phyloP scores from a whole-genome alignment of 768 basidiomycete species.

The Floccularia luteovirens region DNA sequence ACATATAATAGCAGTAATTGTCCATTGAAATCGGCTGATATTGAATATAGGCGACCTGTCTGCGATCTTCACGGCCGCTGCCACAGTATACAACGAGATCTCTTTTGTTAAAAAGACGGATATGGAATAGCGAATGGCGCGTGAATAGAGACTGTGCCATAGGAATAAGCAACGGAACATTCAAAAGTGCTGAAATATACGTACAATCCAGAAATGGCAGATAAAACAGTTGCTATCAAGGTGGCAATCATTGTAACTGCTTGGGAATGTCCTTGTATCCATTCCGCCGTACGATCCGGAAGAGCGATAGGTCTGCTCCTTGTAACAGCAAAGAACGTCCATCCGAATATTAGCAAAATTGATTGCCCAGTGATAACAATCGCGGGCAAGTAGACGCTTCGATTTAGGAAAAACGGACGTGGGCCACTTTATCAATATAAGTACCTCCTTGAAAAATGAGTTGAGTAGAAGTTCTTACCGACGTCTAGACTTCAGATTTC shows the following conservation, averaged over 20 bases:
- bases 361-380: slow-evolving; percentile 6
- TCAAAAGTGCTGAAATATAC: slow-evolving; percentile 2
- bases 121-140: slow-evolving; percentile 11
- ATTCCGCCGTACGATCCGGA: slow-evolving; percentile 5
- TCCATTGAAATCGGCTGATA: slow-evolving; percentile 10
- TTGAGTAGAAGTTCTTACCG: too few species aligned
- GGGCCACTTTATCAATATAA: too few species aligned
- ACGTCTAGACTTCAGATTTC: too few species aligned
- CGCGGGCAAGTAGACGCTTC: not conserved
- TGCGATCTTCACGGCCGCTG: slow-evolving; percentile 8
- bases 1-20: slow-evolving; percentile 8
- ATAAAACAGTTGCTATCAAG: slow-evolving; percentile 8
- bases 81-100: slow-evolving; percentile 10
- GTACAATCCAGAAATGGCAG: slow-evolving; percentile 7
- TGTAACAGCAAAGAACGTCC: slow-evolving; percentile 12
- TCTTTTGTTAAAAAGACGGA: slow-evolving; percentile 6
- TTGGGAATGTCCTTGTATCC: slow-evolving; percentile 8
- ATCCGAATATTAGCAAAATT: slow-evolving; percentile 7
- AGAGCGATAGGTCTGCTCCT: slow-evolving; percentile 9
- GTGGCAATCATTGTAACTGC: slow-evolving; percentile 11
- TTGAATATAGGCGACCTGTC: slow-evolving; percentile 8
- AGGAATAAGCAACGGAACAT: not conserved
- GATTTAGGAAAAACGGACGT: not conserved
- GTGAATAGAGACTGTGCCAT: slow-evolving; percentile 9
- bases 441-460: too few species aligned